A percentile compares a stretch with the other conserved stretches of the same genome.
These are phyloP conservation scores for Ceratobasidium papillatum DNA, from an alignment of 1,284 basidiomycete species.

Conservation along the genomic window DNA sequence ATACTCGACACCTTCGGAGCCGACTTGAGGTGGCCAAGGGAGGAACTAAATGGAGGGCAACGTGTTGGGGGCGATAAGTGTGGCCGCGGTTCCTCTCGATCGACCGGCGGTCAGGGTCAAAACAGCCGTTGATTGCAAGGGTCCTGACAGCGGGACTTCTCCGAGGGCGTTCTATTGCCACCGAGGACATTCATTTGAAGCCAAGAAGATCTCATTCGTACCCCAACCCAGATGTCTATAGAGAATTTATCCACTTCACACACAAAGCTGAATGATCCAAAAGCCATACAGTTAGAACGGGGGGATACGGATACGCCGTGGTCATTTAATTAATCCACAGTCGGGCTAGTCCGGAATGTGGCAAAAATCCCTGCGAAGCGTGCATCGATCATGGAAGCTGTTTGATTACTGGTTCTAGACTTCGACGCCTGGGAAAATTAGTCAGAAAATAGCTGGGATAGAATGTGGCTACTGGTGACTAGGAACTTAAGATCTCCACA, in stretches of 20 bases:
- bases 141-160: neutral
- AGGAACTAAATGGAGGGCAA: neutral
- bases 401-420: neutral
- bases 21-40: neutral
- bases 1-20: neutral
- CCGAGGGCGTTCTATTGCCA: neutral
- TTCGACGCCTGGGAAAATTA: neutral
- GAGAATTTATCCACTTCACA: neutral
- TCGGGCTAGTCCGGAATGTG: neutral
- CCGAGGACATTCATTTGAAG: neutral
- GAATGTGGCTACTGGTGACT: neutral
- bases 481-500: neutral
- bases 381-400: neutral
- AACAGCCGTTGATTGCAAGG: constrained; percentile 6
- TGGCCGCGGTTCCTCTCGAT: neutral
- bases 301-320: neutral
- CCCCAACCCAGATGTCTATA: neutral
- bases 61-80: neutral
- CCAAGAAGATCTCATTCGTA: neutral
- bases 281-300: neutral
- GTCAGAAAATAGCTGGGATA: neutral
- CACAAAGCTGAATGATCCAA: neutral
- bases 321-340: constrained; percentile 4
- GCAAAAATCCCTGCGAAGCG: neutral
- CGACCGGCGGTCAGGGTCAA: neutral